These are phyloP conservation scores for Kingdonia uniflora DNA, from an alignment of 164 flowering plant species.

Conservation along the genomic window DNA sequence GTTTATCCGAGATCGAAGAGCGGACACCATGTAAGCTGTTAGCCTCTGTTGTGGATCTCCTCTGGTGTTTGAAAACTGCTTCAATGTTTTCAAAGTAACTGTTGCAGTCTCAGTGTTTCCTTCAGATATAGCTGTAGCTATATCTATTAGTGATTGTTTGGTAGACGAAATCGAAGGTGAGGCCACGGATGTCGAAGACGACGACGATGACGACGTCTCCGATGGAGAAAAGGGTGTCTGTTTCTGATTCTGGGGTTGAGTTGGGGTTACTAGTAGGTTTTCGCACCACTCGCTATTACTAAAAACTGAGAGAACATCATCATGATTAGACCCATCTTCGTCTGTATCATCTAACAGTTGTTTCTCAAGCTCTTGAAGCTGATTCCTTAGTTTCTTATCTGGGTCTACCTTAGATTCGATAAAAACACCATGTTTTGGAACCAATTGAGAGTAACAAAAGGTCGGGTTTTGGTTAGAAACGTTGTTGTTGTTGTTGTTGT, in stretches of 20 bases:
- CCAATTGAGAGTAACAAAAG: no score
- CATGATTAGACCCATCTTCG: conserved; percentile 25
- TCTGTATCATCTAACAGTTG: conserved; percentile 47
- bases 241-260: conserved; percentile 7
- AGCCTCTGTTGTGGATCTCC: conserved; percentile 62
- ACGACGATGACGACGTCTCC: conserved; percentile 5
- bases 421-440: no score
- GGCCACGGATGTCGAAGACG: conserved; percentile 5
- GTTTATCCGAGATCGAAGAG: conserved; percentile 41
- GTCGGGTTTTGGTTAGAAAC: no score
- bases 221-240: conserved; percentile 9
- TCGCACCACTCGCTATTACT: conserved; percentile 81
- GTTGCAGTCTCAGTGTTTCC: conserved; percentile 39
- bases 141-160: conserved; percentile 48
- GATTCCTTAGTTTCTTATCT: conserved; percentile 49
- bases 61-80: conserved; percentile 19
- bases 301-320: conserved; percentile 38
- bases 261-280: conserved; percentile 46
- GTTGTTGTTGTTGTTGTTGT: no score
- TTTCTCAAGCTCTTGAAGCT: conserved; percentile 63
- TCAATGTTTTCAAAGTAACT: conserved; percentile 42
- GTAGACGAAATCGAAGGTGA: conserved; percentile 26
- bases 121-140: conserved; percentile 61
- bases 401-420: conserved; percentile 20
- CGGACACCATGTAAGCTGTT: conserved; percentile 29